These are phyloP conservation scores for Phyllosticta ampelicida DNA, from an alignment of 2,329 filamentous ascomycete genomes.

Conservation along the genomic window DNA sequence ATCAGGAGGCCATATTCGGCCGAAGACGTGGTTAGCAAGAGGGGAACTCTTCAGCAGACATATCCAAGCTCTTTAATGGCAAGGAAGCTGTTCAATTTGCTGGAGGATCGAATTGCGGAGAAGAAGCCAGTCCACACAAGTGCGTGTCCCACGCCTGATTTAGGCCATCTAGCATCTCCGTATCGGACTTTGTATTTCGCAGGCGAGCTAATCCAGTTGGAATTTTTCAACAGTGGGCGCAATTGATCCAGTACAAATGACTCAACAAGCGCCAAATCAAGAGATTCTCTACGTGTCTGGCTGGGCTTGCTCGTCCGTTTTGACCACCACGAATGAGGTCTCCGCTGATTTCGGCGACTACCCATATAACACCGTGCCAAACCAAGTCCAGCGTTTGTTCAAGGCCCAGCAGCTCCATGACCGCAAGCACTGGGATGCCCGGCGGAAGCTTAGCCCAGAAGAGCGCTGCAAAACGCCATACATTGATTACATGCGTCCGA, in stretches of 20 bases:
- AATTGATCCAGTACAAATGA: conserved; percentile 99
- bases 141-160: conserved; percentile 34
- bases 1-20: conserved; percentile 89
- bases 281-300: conserved; percentile 94
- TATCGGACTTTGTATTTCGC: neutral
- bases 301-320: conserved; percentile 90
- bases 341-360: conserved; percentile 98
- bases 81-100: conserved; percentile 81
- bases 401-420: conserved; percentile 97
- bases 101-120: conserved; percentile 64
- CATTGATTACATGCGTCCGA: conserved; percentile 84
- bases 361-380: conserved; percentile 96
- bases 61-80: conserved; percentile 95
- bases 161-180: neutral
- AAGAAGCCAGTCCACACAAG: conserved; percentile 90
- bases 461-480: conserved; percentile 70
- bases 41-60: conserved; percentile 73
- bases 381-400: conserved; percentile 90
- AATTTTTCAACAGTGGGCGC: conserved; percentile 60
- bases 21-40: conserved; percentile 85
- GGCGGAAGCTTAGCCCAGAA: conserved; percentile 65
- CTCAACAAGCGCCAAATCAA: conserved; percentile 90
- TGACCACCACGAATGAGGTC: conserved; percentile 93
- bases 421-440: conserved; percentile 82
- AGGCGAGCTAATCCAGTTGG: neutral